phyloP scores from a whole-genome alignment of 441 rosid species.

The Arabidopsis lyrata region DNA sequence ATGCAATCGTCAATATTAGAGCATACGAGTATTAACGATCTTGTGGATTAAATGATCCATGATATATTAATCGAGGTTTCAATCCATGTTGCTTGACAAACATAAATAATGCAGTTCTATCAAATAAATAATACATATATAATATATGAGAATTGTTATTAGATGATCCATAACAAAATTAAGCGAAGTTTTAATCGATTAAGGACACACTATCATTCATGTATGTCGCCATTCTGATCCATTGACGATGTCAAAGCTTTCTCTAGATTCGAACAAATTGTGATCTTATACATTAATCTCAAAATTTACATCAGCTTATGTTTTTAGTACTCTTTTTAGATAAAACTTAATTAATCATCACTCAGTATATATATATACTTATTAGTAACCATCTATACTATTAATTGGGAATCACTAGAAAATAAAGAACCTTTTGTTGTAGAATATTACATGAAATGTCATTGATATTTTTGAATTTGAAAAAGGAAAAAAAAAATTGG shows the following conservation, averaged over 20 bases:
- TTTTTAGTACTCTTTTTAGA: background rate
- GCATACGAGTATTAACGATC: background rate
- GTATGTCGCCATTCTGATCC: background rate
- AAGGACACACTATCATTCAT: background rate
- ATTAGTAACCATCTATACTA: too few relatives aligned
- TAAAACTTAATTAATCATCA: background rate
- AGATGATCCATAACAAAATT: background rate
- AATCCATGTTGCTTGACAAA: background rate
- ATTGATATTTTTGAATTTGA: too few relatives aligned
- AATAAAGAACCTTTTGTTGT: too few relatives aligned
- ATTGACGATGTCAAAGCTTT: background rate
- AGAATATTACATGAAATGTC: too few relatives aligned
- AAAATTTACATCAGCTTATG: background rate
- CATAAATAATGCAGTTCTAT: background rate
- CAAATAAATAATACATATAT: background rate
- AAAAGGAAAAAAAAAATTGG: too few relatives aligned
- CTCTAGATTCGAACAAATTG: background rate
- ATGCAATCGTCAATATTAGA: background rate
- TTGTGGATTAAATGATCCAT: slow-evolving; percentile 11
- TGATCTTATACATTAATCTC: background rate
- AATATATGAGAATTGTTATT: background rate
- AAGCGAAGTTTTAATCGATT: background rate
- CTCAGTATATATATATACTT: too few relatives aligned
- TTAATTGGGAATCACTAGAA: too few relatives aligned
- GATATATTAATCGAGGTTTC: background rate